Conservation (phyloP, 2,329 filamentous ascomycete species). For the Coniella vitis region DNA sequence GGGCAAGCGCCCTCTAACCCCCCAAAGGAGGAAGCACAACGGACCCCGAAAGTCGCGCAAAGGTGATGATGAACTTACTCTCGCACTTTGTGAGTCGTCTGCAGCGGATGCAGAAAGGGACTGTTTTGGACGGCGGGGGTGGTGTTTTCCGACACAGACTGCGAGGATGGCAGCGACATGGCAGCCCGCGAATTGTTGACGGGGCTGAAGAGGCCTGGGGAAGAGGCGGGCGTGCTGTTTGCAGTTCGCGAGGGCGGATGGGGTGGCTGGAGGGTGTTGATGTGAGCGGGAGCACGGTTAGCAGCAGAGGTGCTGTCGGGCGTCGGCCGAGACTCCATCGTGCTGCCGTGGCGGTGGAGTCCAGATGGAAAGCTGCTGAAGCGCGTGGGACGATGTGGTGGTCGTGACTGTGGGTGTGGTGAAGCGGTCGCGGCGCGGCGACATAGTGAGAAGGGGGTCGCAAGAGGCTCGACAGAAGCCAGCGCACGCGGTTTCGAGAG, state of each 20-base stretch:
- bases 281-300: slow-evolving; percentile 25
- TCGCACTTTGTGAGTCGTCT: slow-evolving; percentile 61
- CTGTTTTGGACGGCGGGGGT: slow-evolving; percentile 46
- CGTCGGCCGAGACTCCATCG: slow-evolving; percentile 26
- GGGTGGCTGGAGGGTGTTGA: slow-evolving; percentile 29
- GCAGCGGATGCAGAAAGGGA: slow-evolving; percentile 63
- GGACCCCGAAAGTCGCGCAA: slow-evolving; percentile 1
- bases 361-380: slow-evolving; percentile 4
- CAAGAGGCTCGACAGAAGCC: slow-evolving; percentile 9
- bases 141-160: slow-evolving; percentile 46
- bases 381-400: not conserved
- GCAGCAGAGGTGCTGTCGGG: slow-evolving; percentile 9
- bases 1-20: no score
- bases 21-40: no score
- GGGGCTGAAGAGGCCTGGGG: slow-evolving; percentile 56
- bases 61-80: slow-evolving; percentile 57
- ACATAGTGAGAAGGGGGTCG: slow-evolving; percentile 14
- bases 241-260: slow-evolving; percentile 38
- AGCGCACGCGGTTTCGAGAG: slow-evolving; percentile 1
- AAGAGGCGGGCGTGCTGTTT: slow-evolving; percentile 52
- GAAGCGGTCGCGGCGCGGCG: slow-evolving; percentile 11
- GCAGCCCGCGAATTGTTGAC: slow-evolving; percentile 33
- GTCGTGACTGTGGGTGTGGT: not conserved
- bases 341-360: slow-evolving; percentile 11
- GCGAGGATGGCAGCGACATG: slow-evolving; percentile 29